Conservation (phyloP, 352 stramenopile genomes). For the Globisporangium yorkense region DNA sequence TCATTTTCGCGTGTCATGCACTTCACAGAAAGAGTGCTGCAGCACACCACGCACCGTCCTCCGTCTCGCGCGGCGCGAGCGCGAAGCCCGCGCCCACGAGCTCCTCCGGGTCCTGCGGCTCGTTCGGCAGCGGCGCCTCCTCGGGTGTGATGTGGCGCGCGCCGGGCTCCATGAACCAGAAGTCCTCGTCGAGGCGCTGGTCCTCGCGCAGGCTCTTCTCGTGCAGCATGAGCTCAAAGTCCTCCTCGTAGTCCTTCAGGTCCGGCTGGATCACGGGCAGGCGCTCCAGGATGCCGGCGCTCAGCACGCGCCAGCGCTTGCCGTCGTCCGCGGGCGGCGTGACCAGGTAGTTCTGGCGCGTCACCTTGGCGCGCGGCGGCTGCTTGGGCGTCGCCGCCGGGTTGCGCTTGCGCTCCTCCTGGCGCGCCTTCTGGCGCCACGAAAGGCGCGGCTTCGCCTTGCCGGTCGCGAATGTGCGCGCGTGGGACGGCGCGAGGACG, state of each 20-base stretch:
- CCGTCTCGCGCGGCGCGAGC: slow-evolving; percentile 70
- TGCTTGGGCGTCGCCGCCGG: slow-evolving; percentile 33
- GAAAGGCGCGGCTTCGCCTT: slow-evolving; percentile 41
- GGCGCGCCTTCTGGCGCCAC: slow-evolving; percentile 65
- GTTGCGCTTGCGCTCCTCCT: slow-evolving; percentile 40
- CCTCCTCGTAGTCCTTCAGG: slow-evolving; percentile 63
- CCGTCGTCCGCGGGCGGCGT: slow-evolving; percentile 50
- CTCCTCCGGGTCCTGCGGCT: slow-evolving; percentile 55
- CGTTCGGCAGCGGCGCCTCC: slow-evolving; percentile 61
- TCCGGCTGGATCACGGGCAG: slow-evolving; percentile 73
- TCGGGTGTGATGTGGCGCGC: slow-evolving; percentile 67
- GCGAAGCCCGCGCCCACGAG: slow-evolving; percentile 71
- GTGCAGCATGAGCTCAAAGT: slow-evolving; percentile 70
- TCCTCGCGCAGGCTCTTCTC: slow-evolving; percentile 70
- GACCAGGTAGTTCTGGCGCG: slow-evolving; percentile 56
- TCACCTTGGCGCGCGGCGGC: slow-evolving; percentile 36
- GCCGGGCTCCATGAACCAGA: slow-evolving; percentile 83
- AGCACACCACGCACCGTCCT: slow-evolving; percentile 25
- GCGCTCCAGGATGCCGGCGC: slow-evolving; percentile 66
- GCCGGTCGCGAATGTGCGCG: slow-evolving; percentile 39
- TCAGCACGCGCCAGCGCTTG: slow-evolving; percentile 79
- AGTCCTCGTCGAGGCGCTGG: slow-evolving; percentile 75
- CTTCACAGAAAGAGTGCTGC: background rate
- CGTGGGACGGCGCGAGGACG: slow-evolving; percentile 18
- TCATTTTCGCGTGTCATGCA: background rate